Evolutionary conservation across 192 early-diverging fungal genomes (phyloP), one percentile per base, ranked within the genome.

Genomic region (Mortierella alpina): DNA sequence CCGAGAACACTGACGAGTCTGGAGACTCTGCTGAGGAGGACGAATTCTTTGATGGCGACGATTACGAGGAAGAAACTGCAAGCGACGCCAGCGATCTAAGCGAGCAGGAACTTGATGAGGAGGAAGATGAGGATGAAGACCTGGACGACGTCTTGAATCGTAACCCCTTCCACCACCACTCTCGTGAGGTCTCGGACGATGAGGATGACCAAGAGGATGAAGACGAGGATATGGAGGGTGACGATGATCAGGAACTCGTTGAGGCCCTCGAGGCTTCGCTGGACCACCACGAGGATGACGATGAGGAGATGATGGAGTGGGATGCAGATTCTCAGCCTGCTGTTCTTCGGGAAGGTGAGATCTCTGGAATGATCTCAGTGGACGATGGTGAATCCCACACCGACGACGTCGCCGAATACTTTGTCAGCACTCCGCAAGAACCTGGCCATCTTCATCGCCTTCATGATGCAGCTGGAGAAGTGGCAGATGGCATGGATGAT

Each of bases 11-110:
- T 61, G 70, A 84, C 54, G 83, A 87, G 10, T 86, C 86, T 14
- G 85, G 84, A 8, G 86, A 87, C 53, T 68, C 84, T 51, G 61
- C 46, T 3, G 92, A 86, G 13, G 91, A 90, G 8, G 93, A 88
- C 51, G 94, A 93, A 57, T 86, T 82, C 5, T 92, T 88, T 72
- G 91, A 90, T 18, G 88, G 91, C 51, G 92, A 86, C 7, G 90
- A 88, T 13, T 94, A 86, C 40, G 92, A 93, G 12, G 92, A 92
- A 54, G 95, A 92, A 39, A 87, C 79, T 49, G 88, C 86, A 40
- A 90, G 88, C 51, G 91, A 92, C 64, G 59, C 86, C 41, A 89
- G 88, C 31, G 90, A 92, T 65, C 63, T 86, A n/a, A 87, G 84
- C 60, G 83, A 87, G 63, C 86, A 84, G 23, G 87, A 84, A 13